Base-by-base conservation (phyloP, 202 grass and related monocot species). In the Panicum hallii region DNA sequence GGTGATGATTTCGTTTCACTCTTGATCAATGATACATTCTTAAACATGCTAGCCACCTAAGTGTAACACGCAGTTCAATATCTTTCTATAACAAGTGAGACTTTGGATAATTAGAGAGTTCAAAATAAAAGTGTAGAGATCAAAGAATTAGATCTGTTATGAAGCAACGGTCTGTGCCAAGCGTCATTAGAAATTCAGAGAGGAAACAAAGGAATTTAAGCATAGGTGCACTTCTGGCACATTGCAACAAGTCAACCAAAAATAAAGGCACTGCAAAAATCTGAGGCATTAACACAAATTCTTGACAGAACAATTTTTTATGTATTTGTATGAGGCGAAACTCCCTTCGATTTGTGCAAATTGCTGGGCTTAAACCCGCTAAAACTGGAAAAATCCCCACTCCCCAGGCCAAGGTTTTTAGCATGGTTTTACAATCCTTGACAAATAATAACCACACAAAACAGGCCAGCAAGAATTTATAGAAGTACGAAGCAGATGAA, bases 191-290 rank as follows among this genome's bases (percentile, higher is more conserved):
- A 17, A 30, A 11, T 58, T 32, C 0, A 2, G 48, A 42, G 11
- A 42, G 9, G 8, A 40, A 75, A 67, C 40, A 28, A 56, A 22
- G 17, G 30, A 67, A 41, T 23, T 23, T 7, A 8, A 75, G 49
- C 70, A 70, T 4, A 53, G 19, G 53, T 62, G 5, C 22, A 41
- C 22, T 8, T 5, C 55, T 80, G 26, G 23, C 82, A 61, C 22
- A 19, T 63, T 69, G n/a, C 20, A 70, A 70, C 7, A 62, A 9
- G 46, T 7, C 0, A 63, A 19, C 15, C 61, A 63, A 16, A 87
- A 62, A 62, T 77, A 71, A 79, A 79, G 58, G 19, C 19, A 77
- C 10, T 69, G 52, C 28, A 6, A 70, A 85, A 85, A 70, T 79
- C 5, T 4, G 6, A 41, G 30, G 40, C 68, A 62, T 30, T 45